Evolutionary conservation across 192 early-diverging fungal species (phyloP), one percentile per base, ranked within the genome.

Genomic region (Backusella circina): DNA sequence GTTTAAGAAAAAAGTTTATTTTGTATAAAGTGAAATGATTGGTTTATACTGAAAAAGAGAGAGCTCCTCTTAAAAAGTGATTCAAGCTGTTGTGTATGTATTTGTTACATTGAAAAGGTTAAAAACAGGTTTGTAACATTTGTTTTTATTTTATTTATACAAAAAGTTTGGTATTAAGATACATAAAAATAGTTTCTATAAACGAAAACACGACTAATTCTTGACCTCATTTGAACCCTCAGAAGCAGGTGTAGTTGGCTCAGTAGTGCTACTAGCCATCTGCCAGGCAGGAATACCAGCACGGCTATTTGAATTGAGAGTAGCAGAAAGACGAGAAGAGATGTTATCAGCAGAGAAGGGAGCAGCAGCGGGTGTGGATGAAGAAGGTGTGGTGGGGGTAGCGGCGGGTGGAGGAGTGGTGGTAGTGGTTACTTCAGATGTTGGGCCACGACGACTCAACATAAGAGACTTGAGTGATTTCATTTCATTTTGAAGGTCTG

Each of bases 381-480:
- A 9, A 0, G 44, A 13, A 9, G 81, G 79, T 2, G 47, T 71
- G 21, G 23, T 76, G 16, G 87, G 81, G 10, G 78, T 79, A 68
- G 84, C 79, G 31, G 84, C 78, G 13, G 83, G 69, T 15, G 84
- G 54, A 9, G 54, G 23, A 23, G 83, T 79, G 0, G 47, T 69
- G 13, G 38, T 68, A 13, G 84, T 78, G 15, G 76, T 77, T 71
- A 84, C 81, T 32, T 84, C 79, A 16, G 83, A 67, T 13, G 84
- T 71, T 0, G 81, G 68, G 51, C 84, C 80, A 37, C 84, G 64
- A 41, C 96, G 91, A 80, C 92, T 98, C 32, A 97, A 77, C 64
- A 99, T 81, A 73, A 99, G 86, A 72, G 91, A 95, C 75, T 97
- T 95, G 38, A 99, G 86, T 23, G 93, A 95, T 79, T 96, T 97